Evolutionary conservation across 2,329 filamentous ascomycete species (phyloP), one percentile per base, ranked within the genome.

Genomic region (Claviceps capensis): DNA sequence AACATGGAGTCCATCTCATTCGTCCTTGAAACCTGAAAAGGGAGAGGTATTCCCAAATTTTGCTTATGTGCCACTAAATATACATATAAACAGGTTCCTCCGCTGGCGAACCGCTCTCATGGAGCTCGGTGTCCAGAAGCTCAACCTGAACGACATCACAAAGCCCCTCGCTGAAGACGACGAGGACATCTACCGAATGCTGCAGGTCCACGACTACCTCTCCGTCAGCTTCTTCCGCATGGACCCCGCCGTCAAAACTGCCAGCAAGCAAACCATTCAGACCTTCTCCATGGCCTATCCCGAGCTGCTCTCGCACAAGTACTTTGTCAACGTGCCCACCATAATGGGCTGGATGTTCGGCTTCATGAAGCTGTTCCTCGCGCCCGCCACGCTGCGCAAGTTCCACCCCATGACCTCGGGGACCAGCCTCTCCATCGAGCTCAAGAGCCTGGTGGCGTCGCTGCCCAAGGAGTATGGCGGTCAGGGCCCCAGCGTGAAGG

Each of bases 131-230:
- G 74, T 96, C 46, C 77, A 81, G 56, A 82, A 87, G 56, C 81
- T 96, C 51, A 75, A 82, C 57, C 76, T 96, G 56, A 65, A 76
- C 19, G 74, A 78, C 26, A 86, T 87, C 49, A 88, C 81, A 8
- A 71, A 76, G 57, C 77, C 80, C 43, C 88, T 90, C 61, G 82
- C 85, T 2, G 83, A 88, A 52, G 83, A 81, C 50, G 83, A 81
- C 56, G 72, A 79, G 58, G 91, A 96, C 63, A 87, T 86, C 1
- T 94, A 95, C 71, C 87, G 91, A 69, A 89, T 94, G 73, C 78
- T 87, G 61, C 90, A 96, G 69, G 82, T 96, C 30, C 91, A 97
- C 70, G 91, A 97, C 73, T 96, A 96, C 74, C 80, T 86, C 26
- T 83, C 82, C 56, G 83, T 95, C 64, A 88, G 83, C 62, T 95